Percentiles rank a stretch among this genome's conserved stretches.
phyloP scores from a whole-genome alignment of 2,329 filamentous ascomycete genomes.

The Botrytis squamosa region DNA sequence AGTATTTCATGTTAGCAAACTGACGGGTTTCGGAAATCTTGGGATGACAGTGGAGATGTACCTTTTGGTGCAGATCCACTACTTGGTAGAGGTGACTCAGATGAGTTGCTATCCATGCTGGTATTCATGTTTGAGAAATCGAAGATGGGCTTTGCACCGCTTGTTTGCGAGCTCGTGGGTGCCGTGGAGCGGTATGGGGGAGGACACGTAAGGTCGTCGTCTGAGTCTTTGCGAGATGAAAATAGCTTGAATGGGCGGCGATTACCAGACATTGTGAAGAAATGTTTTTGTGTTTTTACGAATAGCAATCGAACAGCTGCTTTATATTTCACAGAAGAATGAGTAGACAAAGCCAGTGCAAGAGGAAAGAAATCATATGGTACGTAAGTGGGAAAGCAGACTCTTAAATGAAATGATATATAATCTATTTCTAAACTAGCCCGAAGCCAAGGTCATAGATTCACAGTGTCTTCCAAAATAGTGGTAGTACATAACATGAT shows the following conservation, averaged over 20 bases:
- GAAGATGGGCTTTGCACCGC: background rate
- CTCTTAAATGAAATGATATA: background rate
- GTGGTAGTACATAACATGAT: background rate
- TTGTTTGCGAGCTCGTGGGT: background rate
- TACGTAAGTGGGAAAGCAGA: background rate
- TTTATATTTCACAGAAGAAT: background rate
- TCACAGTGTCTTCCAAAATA: background rate
- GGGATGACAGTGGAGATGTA: background rate
- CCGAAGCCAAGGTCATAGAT: background rate
- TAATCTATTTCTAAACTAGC: background rate
- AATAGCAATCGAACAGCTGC: too few relatives aligned
- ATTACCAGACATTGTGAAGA: background rate
- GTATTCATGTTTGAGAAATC: background rate
- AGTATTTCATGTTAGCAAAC: background rate
- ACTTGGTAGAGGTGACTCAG: background rate
- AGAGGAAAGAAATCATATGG: background rate
- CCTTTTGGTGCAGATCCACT: background rate
- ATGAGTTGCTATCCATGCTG: background rate
- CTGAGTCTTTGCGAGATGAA: background rate
- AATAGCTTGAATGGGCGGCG: background rate
- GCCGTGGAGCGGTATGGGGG: background rate
- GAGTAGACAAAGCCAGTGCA: background rate
- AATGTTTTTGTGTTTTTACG: background rate
- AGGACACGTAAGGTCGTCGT: background rate
- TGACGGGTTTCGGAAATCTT: background rate